These are phyloP conservation scores for Jasminum sambac DNA, from an alignment of 257 asterid genomes.

Conservation along the genomic window DNA sequence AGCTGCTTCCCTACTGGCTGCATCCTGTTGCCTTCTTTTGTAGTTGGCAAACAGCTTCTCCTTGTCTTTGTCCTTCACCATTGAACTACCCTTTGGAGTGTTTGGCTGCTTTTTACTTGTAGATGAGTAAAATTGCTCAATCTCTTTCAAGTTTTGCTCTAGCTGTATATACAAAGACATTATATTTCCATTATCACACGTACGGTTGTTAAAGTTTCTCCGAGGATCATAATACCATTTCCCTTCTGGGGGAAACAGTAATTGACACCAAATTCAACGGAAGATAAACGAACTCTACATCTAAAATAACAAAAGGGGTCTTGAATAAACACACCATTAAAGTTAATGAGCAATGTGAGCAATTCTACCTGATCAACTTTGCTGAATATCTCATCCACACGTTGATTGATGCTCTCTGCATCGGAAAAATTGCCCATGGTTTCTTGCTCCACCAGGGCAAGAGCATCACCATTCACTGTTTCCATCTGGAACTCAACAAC, in stretches of 20 bases:
- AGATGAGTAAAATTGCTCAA: constrained; percentile 70
- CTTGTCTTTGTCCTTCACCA: constrained; percentile 57
- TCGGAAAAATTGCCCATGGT: constrained; percentile 18
- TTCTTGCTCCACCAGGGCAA: constrained; percentile 23
- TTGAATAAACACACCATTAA: background rate
- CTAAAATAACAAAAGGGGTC: background rate
- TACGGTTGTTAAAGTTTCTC: constrained; percentile 10
- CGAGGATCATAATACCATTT: constrained; percentile 8
- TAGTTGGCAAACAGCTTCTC: constrained; percentile 48
- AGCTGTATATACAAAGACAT: constrained; percentile 42
- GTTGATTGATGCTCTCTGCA: constrained; percentile 43
- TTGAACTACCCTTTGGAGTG: constrained; percentile 49
- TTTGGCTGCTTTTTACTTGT: constrained; percentile 45
- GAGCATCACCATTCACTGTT: constrained; percentile 27
- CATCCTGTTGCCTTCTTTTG: constrained; percentile 69
- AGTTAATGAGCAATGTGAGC: background rate
- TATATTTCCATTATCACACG: background rate
- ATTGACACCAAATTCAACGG: background rate
- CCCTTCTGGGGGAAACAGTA: background rate
- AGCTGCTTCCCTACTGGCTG: constrained; percentile 64
- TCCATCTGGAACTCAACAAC: constrained; percentile 37
- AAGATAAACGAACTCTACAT: background rate
- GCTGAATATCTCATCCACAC: constrained; percentile 42
- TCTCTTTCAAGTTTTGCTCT: constrained; percentile 61
- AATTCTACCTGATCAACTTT: constrained; percentile 53